Percentiles rank a stretch among this genome's conserved stretches.
These are phyloP conservation scores for Dalechampia spathulata DNA, from an alignment of 441 rosid genomes.

Conservation along the genomic window DNA sequence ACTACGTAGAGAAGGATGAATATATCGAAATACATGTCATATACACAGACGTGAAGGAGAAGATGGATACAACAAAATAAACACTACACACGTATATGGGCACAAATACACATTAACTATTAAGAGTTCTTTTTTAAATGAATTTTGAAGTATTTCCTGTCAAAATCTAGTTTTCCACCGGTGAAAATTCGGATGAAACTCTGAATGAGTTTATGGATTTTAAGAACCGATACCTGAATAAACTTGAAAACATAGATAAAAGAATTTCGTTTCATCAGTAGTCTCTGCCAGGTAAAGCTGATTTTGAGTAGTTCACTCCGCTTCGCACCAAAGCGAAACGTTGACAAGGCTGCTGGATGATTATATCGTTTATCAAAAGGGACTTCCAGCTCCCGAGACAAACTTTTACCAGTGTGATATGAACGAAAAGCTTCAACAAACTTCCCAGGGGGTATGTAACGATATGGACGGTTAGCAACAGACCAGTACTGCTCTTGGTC, in stretches of 20 bases:
- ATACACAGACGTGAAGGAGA: too few species aligned
- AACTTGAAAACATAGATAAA: conserved; percentile 90
- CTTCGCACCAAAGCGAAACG: conserved; percentile 59
- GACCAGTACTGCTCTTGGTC: conserved; percentile 98
- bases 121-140: too few species aligned
- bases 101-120: too few species aligned
- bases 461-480: conserved; percentile 58
- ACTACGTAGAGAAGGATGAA: background rate
- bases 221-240: conserved; percentile 51
- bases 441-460: conserved; percentile 74
- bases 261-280: conserved; percentile 86
- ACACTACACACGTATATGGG: background rate
- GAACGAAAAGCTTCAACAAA: conserved; percentile 75
- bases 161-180: background rate
- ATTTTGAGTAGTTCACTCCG: conserved; percentile 66
- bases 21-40: background rate
- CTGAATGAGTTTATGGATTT: too few species aligned
- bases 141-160: too few species aligned
- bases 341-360: conserved; percentile 92
- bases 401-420: conserved; percentile 48
- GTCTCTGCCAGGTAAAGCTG: conserved; percentile 73
- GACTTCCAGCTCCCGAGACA: conserved; percentile 49
- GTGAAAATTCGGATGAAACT: too few species aligned
- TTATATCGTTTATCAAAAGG: conserved; percentile 76
- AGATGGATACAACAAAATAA: too few species aligned